Evolutionary conservation across 2,329 filamentous ascomycete species (phyloP), one percentile per base, ranked within the genome.

Genomic region (Coniochaeta prunicola): DNA sequence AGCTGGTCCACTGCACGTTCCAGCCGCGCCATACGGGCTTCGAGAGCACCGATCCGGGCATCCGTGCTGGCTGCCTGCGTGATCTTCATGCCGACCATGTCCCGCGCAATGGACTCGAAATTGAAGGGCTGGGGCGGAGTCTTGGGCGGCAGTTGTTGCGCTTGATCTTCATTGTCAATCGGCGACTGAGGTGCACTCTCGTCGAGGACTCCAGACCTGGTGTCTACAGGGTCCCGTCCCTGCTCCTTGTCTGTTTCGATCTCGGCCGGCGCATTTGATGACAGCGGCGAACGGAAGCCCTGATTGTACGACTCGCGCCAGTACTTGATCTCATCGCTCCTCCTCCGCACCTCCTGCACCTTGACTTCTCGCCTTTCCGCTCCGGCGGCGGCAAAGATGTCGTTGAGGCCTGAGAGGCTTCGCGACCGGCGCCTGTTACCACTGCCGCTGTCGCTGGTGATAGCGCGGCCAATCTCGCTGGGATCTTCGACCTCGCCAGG

Each of bases 281-380:
- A 80, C 33, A 80, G 69, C 0, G 81, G 80, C 7, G 82, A 84
- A 58, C 79, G 67, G 56, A 80, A 73, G 1, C 75, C 76, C 0
- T 76, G 76, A 53, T 79, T 80, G 62, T 84, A 83, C 61, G 84
- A 86, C 65, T 83, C 80, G 60, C 85, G 77, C 83, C 84, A 87
- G 65, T 83, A 84, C 13, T 82, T 79, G 40, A 87, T 85, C 68
- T 88, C 85, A 58, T 85, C 83, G 66, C 83, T 87, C 31, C 84
- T 79, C 36, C 83, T 78, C 48, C 83, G 77, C 4, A 69, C 31
- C 45, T 33, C 56, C n/a, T 12, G 15, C n/a, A 8, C 21, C 19
- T 12, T 19, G 5, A 26, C 2, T n/a, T 8, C 45, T 50, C 24
- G n/a, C 24, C 8, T 1, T 71, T 70, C 2, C 9, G 56, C 55